A percentile compares a stretch with the other conserved stretches of the same genome.
These are phyloP conservation scores for Melaleuca quinquenervia DNA, from an alignment of 345 rosid species.

Conservation along the genomic window DNA sequence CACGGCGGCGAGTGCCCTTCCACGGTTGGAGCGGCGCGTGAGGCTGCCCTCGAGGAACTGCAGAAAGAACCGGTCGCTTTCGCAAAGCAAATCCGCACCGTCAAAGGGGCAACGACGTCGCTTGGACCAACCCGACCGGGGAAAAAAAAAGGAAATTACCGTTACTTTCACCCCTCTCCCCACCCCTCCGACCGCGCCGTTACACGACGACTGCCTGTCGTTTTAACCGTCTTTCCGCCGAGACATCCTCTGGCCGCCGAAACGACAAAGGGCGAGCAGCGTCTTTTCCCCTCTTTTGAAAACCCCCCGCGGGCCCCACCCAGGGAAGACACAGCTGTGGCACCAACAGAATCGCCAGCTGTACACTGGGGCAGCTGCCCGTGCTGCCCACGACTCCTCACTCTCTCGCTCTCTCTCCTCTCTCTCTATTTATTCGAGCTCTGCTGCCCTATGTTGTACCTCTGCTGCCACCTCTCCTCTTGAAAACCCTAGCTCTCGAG, in stretches of 20 bases:
- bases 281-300: neutral
- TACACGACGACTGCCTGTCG: neutral
- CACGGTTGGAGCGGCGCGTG: too few species aligned
- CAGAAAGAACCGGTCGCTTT: too few species aligned
- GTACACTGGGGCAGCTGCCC: neutral
- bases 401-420: too few species aligned
- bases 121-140: neutral
- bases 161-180: neutral
- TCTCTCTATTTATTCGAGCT: slow-evolving; percentile 15
- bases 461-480: neutral
- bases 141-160: too few species aligned
- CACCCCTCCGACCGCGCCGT: neutral
- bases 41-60: too few species aligned
- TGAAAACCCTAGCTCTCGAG: neutral
- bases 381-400: neutral
- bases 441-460: neutral
- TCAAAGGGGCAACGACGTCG: neutral
- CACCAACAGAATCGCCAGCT: neutral
- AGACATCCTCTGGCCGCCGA: neutral
- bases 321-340: neutral
- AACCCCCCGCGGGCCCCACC: neutral
- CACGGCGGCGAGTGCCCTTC: too few species aligned
- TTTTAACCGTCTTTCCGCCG: neutral
- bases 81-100: too few species aligned
- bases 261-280: neutral